Evolutionary conservation across 441 rosid genomes (phyloP), one percentile per base, ranked within the genome.

Genomic region (Bocquillonia castaneifolia): DNA sequence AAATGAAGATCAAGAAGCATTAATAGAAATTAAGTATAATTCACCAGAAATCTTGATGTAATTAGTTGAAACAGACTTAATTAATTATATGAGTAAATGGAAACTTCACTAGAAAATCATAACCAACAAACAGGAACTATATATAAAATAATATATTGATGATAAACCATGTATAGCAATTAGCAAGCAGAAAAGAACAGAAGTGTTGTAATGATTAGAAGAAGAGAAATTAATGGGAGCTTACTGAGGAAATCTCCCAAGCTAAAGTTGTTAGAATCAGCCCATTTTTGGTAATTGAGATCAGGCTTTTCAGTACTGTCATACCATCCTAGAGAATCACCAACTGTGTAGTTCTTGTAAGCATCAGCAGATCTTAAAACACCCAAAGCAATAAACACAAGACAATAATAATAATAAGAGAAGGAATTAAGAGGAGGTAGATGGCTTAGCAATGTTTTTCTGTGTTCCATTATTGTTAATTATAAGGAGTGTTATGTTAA

Each of bases 231-330:
- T n/a, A n/a, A n/a, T n/a, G n/a, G n/a, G n/a, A 14, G 22, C 98
- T 85, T 89, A 93, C 98, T 74, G 78, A 93, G 96, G 74, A 93
- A 89, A 85, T 93, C 97, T 66, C 99, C 99, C 74, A 94, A 69
- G 76, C 85, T 80, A 83, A 94, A 93, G 68, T 76, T 72, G 69
- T 87, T 87, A 72, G 73, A 64, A 71, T 75, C 82, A 10, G 93
- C 92, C 99, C 99, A 94, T 80, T 90, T 86, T 79, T 90, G 97
- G 79, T 88, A 90, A 77, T 94, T 71, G 0, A 81, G 83, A 34
- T 42, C 76, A 13, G 93, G 81, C 72, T 80, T 87, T 63, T 83
- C 81, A 48, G 74, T 76, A 18, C 7, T 58, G 44, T 80, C 86
- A 53, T 71, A 88, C 97, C 96, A 91, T 3, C 99, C 97, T 45